These are phyloP conservation scores for Starmera amethionina DNA, from an alignment of 805 yeast genomes.

Conservation along the genomic window DNA sequence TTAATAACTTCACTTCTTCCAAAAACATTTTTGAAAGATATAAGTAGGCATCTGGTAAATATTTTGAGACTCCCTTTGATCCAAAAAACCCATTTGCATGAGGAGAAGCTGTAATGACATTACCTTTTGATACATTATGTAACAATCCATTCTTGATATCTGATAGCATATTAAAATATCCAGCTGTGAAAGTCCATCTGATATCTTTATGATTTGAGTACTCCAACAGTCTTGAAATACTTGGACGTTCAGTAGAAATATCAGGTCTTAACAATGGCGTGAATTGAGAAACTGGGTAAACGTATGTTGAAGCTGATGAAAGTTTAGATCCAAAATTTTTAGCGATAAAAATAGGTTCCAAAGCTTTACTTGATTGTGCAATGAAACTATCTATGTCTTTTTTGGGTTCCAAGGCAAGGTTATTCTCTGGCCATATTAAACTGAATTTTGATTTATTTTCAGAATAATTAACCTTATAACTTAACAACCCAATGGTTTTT, in stretches of 20 bases:
- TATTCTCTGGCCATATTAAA: constrained; percentile 66
- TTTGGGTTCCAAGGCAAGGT: constrained; percentile 60
- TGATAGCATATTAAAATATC: constrained; percentile 88
- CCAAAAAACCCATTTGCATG: constrained; percentile 89
- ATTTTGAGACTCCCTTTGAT: constrained; percentile 71
- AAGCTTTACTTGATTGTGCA: constrained; percentile 37
- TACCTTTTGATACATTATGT: constrained; percentile 48
- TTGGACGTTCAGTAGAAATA: constrained; percentile 74
- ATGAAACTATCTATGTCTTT: constrained; percentile 41
- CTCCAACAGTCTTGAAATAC: constrained; percentile 52
- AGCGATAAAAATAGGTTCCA: constrained; percentile 5
- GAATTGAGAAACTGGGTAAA: constrained; percentile 88
- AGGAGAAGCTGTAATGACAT: constrained; percentile 85
- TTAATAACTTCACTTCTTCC: constrained; percentile 32
- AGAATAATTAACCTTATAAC: constrained; percentile 52
- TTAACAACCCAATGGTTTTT: constrained; percentile 52
- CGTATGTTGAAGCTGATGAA: constrained; percentile 41
- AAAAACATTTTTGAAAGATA: constrained; percentile 65
- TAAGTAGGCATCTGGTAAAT: constrained; percentile 80
- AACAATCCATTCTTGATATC: constrained; percentile 52
- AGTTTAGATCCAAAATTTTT: not conserved
- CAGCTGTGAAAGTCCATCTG: constrained; percentile 88
- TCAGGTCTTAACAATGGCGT: constrained; percentile 66
- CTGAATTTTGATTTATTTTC: constrained; percentile 37
- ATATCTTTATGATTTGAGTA: constrained; percentile 43